These are phyloP conservation scores for Curvularia hawaiiensis DNA, from an alignment of 2,329 filamentous ascomycete genomes.

Conservation along the genomic window DNA sequence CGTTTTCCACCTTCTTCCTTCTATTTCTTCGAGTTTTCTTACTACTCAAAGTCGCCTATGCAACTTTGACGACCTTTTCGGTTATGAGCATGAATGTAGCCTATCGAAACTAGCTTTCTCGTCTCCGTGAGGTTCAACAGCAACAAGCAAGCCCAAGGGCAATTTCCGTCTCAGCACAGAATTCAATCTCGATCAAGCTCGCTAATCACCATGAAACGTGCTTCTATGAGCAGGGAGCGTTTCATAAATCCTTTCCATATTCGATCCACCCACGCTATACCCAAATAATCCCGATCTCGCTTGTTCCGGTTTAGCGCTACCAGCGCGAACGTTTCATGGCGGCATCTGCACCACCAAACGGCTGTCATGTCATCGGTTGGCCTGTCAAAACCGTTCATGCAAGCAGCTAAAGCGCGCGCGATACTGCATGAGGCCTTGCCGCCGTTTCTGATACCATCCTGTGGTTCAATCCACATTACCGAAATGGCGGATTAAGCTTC, in stretches of 20 bases:
- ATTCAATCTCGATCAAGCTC: background rate
- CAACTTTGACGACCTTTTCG: background rate
- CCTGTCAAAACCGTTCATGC: slow-evolving; percentile 16
- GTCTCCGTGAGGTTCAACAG: background rate
- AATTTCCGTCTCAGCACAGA: slow-evolving; percentile 5
- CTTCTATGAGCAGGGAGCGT: slow-evolving; percentile 22
- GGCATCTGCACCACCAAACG: slow-evolving; percentile 19
- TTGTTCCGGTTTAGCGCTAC: slow-evolving; percentile 13
- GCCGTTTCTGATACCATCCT: slow-evolving; percentile 8
- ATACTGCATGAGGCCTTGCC: slow-evolving; percentile 21
- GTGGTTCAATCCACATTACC: slow-evolving; percentile 1
- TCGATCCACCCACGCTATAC: slow-evolving; percentile 15
- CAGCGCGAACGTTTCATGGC: slow-evolving; percentile 25
- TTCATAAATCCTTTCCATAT: slow-evolving; percentile 21
- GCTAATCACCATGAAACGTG: slow-evolving; percentile 23
- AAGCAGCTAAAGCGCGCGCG: slow-evolving; percentile 16
- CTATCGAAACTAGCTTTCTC: background rate
- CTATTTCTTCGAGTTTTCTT: background rate
- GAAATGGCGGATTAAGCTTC: slow-evolving; percentile 4
- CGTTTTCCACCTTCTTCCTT: background rate
- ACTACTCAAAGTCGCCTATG: too few relatives aligned
- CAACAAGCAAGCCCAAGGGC: background rate
- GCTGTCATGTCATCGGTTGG: slow-evolving; percentile 14
- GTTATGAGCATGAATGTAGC: background rate
- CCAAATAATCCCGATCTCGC: background rate